phyloP scores from a whole-genome alignment of 495 filamentous ascomycete species.

The Hamigera avellanea region DNA sequence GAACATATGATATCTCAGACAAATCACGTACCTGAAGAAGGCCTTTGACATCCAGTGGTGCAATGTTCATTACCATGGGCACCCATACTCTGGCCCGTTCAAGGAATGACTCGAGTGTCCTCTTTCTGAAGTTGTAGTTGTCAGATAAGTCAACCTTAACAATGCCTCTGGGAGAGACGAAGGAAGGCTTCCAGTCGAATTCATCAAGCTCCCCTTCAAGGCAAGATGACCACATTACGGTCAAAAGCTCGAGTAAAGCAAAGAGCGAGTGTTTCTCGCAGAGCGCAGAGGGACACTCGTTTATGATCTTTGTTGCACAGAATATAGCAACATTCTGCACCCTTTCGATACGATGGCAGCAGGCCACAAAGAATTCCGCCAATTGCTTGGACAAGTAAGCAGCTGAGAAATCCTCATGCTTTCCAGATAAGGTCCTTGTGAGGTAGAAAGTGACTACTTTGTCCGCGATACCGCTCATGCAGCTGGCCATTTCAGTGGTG shows the following conservation, averaged over 20 bases:
- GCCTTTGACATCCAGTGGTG: slow-evolving; percentile 90
- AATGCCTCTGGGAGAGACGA: slow-evolving; percentile 59
- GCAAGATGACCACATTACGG: slow-evolving; percentile 89
- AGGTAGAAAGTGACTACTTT: slow-evolving; percentile 66
- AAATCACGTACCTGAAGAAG: slow-evolving; percentile 51
- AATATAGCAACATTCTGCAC: slow-evolving; percentile 74
- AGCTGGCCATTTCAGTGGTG: slow-evolving; percentile 63
- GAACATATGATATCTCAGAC: background rate
- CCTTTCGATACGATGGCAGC: slow-evolving; percentile 81
- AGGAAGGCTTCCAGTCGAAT: slow-evolving; percentile 73
- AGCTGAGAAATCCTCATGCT: slow-evolving; percentile 61
- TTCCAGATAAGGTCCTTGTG: slow-evolving; percentile 55
- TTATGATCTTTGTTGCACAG: slow-evolving; percentile 77
- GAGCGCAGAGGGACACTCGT: slow-evolving; percentile 72
- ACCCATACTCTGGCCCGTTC: slow-evolving; percentile 73
- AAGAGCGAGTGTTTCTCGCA: slow-evolving; percentile 86
- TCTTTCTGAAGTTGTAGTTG: slow-evolving; percentile 65
- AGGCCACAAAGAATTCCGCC: slow-evolving; percentile 69
- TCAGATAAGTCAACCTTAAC: slow-evolving; percentile 86
- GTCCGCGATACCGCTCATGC: slow-evolving; percentile 75
- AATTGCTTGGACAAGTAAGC: slow-evolving; percentile 82
- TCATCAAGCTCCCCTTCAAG: slow-evolving; percentile 88
- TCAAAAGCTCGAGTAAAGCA: slow-evolving; percentile 79
- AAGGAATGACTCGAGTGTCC: slow-evolving; percentile 68
- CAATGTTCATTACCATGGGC: slow-evolving; percentile 62